phyloP scores from a whole-genome alignment of 2,329 filamentous ascomycete genomes.

The Daldinia sp. region DNA sequence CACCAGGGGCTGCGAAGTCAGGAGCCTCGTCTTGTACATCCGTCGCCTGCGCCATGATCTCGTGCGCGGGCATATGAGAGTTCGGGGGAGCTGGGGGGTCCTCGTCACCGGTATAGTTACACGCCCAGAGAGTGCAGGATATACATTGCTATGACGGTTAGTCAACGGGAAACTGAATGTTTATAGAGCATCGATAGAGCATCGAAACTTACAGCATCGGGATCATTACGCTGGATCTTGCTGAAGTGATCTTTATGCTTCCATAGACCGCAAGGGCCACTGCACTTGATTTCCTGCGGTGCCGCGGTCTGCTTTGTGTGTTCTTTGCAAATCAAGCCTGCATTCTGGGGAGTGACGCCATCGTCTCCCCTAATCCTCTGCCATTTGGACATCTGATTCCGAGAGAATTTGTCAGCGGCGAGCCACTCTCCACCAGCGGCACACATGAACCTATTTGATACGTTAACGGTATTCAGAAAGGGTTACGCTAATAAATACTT shows the following conservation, averaged over 20 bases:
- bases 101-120: slow-evolving; percentile 28
- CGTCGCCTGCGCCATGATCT: neutral
- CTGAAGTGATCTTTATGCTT: slow-evolving; percentile 51
- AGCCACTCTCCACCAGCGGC: slow-evolving; percentile 50
- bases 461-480: slow-evolving; percentile 25
- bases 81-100: slow-evolving; percentile 40
- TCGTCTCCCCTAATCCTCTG: slow-evolving; percentile 30
- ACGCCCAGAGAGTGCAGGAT: slow-evolving; percentile 52
- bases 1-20: neutral
- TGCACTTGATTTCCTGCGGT: slow-evolving; percentile 42
- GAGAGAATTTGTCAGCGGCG: slow-evolving; percentile 47
- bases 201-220: slow-evolving; percentile 47
- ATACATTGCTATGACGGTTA: slow-evolving; percentile 52
- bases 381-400: slow-evolving; percentile 49
- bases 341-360: slow-evolving; percentile 38
- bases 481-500: slow-evolving; percentile 22
- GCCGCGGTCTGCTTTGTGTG: slow-evolving; percentile 42
- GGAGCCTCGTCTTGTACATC: slow-evolving; percentile 3
- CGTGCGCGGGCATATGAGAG: slow-evolving; percentile 17
- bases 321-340: slow-evolving; percentile 49
- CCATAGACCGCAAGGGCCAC: slow-evolving; percentile 52
- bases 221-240: slow-evolving; percentile 50
- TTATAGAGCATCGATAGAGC: neutral
- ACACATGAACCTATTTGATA: slow-evolving; percentile 49
- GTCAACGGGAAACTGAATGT: slow-evolving; percentile 5